Percentiles rank a stretch among this genome's conserved stretches.
These are phyloP conservation scores for Xerocomus potaroensis DNA, from an alignment of 768 basidiomycete genomes.

Conservation along the genomic window DNA sequence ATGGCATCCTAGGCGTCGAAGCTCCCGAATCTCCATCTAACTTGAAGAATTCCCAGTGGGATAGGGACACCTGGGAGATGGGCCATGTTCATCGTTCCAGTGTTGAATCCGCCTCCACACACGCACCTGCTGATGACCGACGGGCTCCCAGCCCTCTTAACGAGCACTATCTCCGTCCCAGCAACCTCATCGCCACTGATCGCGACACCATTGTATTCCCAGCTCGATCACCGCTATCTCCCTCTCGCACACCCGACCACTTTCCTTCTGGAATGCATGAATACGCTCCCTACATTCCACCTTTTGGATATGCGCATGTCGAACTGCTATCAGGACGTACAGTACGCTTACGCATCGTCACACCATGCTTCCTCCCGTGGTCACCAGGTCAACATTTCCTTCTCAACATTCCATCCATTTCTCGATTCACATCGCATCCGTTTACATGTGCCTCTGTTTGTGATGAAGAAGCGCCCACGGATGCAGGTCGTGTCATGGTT, in stretches of 20 bases:
- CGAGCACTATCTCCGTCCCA: conserved; percentile 15
- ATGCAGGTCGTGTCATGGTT: conserved; percentile 52
- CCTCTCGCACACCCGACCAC: not conserved
- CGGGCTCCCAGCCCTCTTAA: conserved; percentile 23
- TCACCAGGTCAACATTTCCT: conserved; percentile 78
- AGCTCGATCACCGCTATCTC: not conserved
- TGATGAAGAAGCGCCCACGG: conserved; percentile 41
- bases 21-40: not conserved
- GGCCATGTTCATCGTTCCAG: conserved; percentile 5
- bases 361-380: conserved; percentile 57
- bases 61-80: conserved; percentile 29
- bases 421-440: conserved; percentile 60
- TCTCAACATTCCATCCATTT: conserved; percentile 61
- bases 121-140: conserved; percentile 3
- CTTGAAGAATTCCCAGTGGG: conserved; percentile 1
- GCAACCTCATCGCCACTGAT: conserved; percentile 1
- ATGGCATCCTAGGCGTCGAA: conserved; percentile 43
- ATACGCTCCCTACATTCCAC: conserved; percentile 40
- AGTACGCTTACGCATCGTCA: conserved; percentile 60
- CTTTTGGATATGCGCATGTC: conserved; percentile 63
- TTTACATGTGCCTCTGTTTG: conserved; percentile 67
- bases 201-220: not conserved
- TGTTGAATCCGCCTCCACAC: not conserved
- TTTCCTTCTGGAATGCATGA: not conserved
- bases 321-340: conserved; percentile 68